Percentiles rank a stretch among this genome's conserved stretches.
Conservation (phyloP, 139 green algal species). For the Coelastrella sp. region DNA sequence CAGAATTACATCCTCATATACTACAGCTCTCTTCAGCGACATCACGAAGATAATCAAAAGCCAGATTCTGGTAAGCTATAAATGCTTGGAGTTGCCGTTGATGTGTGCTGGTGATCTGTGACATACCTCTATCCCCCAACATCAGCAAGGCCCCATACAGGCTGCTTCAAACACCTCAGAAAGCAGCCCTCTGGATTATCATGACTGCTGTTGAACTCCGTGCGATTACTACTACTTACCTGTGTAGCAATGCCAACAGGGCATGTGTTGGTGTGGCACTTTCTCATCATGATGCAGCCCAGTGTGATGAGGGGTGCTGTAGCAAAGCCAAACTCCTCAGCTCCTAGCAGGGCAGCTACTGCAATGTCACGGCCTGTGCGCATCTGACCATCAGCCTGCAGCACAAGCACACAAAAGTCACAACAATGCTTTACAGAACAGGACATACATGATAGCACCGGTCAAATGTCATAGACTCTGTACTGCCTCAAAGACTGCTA, state of each 20-base stretch:
- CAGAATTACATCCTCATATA: too few species aligned
- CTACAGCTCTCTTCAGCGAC: too few species aligned
- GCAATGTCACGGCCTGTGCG: conserved; percentile 94
- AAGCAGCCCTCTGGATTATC: too few species aligned
- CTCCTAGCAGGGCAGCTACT: conserved; percentile 90
- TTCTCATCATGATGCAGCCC: conserved; percentile 98
- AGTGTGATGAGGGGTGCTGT: conserved; percentile 97
- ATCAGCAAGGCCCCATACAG: too few species aligned
- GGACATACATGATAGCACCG: background rate
- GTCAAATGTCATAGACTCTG: background rate
- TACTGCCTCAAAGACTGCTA: background rate
- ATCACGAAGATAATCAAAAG: too few species aligned
- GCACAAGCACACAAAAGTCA: background rate
- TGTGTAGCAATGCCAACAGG: conserved; percentile 95
- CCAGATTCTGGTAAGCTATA: too few species aligned
- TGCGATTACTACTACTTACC: conserved; percentile 8
- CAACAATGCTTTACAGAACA: background rate
- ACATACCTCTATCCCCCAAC: too few species aligned
- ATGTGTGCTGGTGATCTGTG: too few species aligned
- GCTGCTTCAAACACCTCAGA: too few species aligned
- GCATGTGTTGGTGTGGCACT: conserved; percentile 99
- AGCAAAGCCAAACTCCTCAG: conserved; percentile 97
- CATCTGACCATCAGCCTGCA: conserved; percentile 94
- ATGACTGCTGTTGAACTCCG: too few species aligned
- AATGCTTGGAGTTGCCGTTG: too few species aligned